Percentiles rank a stretch among this genome's conserved stretches.
Evolutionary conservation across 2,329 filamentous ascomycete genomes (phyloP).

Genomic region (Mycogone perniciosa): DNA sequence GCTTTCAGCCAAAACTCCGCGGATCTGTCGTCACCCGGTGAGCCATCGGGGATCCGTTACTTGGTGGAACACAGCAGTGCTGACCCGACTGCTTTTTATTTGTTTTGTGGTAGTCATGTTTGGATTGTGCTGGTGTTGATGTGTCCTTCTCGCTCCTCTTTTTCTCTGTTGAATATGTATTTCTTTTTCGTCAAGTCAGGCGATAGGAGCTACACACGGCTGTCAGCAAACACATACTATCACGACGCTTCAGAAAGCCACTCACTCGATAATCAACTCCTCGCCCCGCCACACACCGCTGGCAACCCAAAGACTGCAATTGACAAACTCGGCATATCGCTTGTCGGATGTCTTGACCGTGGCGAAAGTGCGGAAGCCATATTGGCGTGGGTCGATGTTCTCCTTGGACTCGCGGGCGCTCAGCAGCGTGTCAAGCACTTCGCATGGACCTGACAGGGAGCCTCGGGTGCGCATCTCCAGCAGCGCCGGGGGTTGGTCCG

Average conservation of each 20-base stretch:
- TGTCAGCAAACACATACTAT: background rate
- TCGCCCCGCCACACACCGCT: slow-evolving; percentile 41
- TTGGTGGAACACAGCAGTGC: slow-evolving; percentile 1
- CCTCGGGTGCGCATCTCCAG: slow-evolving; percentile 42
- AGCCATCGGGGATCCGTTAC: slow-evolving; percentile 4
- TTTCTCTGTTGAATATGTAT: background rate
- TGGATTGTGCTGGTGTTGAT: background rate
- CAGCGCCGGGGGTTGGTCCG: slow-evolving; percentile 41
- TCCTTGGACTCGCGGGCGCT: slow-evolving; percentile 30
- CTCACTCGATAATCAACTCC: slow-evolving; percentile 42
- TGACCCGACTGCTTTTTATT: background rate
- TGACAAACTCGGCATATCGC: slow-evolving; percentile 42
- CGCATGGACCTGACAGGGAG: slow-evolving; percentile 41
- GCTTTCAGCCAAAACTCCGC: slow-evolving; percentile 12
- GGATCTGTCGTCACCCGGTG: slow-evolving; percentile 6
- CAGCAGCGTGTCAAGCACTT: slow-evolving; percentile 35
- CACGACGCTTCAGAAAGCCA: slow-evolving; percentile 1
- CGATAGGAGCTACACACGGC: slow-evolving; percentile 14
- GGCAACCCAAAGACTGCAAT: slow-evolving; percentile 45
- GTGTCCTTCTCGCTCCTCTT: background rate
- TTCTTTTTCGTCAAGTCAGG: slow-evolving; percentile 9
- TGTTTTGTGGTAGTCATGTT: background rate
- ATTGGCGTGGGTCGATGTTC: slow-evolving; percentile 36
- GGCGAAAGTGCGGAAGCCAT: slow-evolving; percentile 43
- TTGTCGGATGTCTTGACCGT: slow-evolving; percentile 45